Evolutionary conservation across 768 basidiomycete species (phyloP).

Genomic region (Trametes meyenii): DNA sequence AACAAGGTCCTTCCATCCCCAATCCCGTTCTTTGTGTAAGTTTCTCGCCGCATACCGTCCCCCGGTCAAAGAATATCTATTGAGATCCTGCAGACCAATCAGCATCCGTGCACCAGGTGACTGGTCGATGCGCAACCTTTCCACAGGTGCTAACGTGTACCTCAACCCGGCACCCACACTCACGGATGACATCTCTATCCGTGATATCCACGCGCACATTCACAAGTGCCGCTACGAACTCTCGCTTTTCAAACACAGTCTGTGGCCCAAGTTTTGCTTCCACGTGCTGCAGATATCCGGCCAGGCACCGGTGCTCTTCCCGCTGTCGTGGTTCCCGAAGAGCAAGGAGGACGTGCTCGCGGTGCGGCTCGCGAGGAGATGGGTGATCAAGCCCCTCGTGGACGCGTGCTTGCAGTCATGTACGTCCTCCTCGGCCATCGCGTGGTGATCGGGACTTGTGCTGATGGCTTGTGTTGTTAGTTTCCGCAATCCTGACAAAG

Average conservation of each 20-base stretch:
- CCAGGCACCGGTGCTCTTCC: conserved; percentile 23
- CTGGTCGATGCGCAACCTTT: conserved; percentile 32
- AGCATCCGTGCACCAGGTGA: conserved; percentile 30
- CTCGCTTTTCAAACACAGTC: conserved; percentile 27
- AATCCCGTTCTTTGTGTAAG: conserved; percentile 29
- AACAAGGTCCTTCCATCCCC: conserved; percentile 24
- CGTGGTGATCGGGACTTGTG: too few relatives aligned
- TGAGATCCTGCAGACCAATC: conserved; percentile 20
- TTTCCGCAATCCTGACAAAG: conserved; percentile 29
- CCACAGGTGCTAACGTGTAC: conserved; percentile 27
- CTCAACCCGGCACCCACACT: conserved; percentile 20
- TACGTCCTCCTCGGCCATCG: not conserved
- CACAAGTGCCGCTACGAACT: conserved; percentile 28
- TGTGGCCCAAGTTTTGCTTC: conserved; percentile 24
- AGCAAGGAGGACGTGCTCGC: not conserved
- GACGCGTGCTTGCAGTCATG: conserved; percentile 24
- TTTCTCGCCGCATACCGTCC: not conserved
- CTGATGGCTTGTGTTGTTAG: not conserved
- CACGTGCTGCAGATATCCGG: conserved; percentile 26
- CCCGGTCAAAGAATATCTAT: not conserved
- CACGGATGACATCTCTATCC: conserved; percentile 10
- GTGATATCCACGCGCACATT: conserved; percentile 28
- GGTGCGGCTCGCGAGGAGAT: conserved; percentile 11
- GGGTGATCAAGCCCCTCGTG: conserved; percentile 21
- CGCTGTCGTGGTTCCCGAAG: conserved; percentile 25